A percentile compares a stretch with the other conserved stretches of the same genome.
These are phyloP conservation scores for Aspergillus pseudoviridinutans DNA, from an alignment of 2,329 filamentous ascomycete species.

Conservation along the genomic window DNA sequence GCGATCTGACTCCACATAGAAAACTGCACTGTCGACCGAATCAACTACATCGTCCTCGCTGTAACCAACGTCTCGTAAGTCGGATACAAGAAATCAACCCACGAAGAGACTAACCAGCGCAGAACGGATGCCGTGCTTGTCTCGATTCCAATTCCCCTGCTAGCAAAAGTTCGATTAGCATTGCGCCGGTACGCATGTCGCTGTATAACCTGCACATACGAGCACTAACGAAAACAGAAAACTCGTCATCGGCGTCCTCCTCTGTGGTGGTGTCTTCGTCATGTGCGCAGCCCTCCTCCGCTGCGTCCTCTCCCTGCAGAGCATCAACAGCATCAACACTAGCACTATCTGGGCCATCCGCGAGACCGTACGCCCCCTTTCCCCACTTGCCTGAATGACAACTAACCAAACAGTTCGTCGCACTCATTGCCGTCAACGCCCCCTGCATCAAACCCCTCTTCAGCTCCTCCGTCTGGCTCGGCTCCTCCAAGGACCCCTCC, in stretches of 20 bases:
- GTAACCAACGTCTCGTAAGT: conserved; percentile 36
- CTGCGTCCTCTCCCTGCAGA: conserved; percentile 37
- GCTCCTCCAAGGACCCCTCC: conserved; percentile 9
- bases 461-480: conserved; percentile 19
- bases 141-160: conserved; percentile 39
- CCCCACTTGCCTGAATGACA: no score
- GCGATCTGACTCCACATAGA: background rate
- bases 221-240: conserved; percentile 21
- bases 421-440: conserved; percentile 43
- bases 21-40: conserved; percentile 31
- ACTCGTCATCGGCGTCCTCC: conserved; percentile 36
- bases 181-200: conserved; percentile 21
- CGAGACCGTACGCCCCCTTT: conserved; percentile 36
- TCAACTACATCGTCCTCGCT: conserved; percentile 38
- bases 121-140: conserved; percentile 16
- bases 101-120: background rate
- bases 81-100: background rate
- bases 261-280: conserved; percentile 45
- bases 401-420: conserved; percentile 36
- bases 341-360: conserved; percentile 44
- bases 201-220: background rate
- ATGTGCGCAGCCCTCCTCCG: conserved; percentile 42
- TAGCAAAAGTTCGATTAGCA: conserved; percentile 39
- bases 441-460: conserved; percentile 42
- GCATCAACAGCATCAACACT: conserved; percentile 36